Base-by-base conservation (phyloP, 148 eudicot genomes). In the Vaccinium myrtillus region DNA sequence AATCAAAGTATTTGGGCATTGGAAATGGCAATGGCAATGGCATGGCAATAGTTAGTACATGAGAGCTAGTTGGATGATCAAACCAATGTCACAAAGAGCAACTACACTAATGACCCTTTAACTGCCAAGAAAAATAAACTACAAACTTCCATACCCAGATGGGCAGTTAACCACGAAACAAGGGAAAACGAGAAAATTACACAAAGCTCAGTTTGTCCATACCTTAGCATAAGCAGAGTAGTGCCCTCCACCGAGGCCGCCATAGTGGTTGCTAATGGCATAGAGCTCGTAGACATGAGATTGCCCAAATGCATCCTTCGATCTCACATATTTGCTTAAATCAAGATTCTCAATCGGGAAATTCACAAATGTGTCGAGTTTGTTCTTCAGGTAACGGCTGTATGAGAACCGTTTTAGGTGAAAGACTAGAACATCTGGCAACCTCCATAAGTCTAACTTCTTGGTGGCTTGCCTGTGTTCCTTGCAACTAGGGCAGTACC, bases 251-350 rank as follows among this genome's bases (percentile, higher is more conserved):
- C 99, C 99, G 58, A 97, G 94, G 81, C 99, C 99, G 74, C 98
- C 99, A 87, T 95, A 97, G 90, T 97, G 99, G 86, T 97, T 97
- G 92, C 98, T 97, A 46, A 97, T 88, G 75, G 99, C 99, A 92
- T 93, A 97, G 18, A 97, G 85, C 88, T 97, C 98, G 78, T 97
- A 97, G 0, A 87, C 81, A 86, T 89, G 76, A 54, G 94, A 88
- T n/a, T 49, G 67, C 39, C 87, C 87, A 59, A 91, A 91, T 76
- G 90, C 87, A 82, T 88, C 94, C 81, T 86, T 86, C 83, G 89
- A 77, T 90, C 90, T 92, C 51, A 93, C 92, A 87, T 97, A 95
- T 75, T 92, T 97, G 90, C 96, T 90, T 76, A 97, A 83, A 87
- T 97, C 98, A 27, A 97, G 93, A 86, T 94, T 89, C 77, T 89